Conservation (phyloP, 192 early-diverging fungal genomes). For the Geosiphon pyriformis region DNA sequence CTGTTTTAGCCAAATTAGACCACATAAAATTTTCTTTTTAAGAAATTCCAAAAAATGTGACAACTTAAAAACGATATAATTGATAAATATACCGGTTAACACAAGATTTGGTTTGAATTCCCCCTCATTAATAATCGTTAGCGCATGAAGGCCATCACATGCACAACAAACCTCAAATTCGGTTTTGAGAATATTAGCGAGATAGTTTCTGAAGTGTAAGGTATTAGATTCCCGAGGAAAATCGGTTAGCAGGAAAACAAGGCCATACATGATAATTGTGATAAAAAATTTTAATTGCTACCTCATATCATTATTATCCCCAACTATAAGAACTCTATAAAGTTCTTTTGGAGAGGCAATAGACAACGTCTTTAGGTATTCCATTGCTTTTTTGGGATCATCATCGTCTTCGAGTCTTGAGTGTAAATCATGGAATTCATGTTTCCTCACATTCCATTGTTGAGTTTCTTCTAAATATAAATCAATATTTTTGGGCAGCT, state of each 20-base stretch:
- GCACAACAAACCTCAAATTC: constrained; percentile 32
- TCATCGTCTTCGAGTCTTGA: too few relatives aligned
- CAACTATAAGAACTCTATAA: constrained; percentile 32
- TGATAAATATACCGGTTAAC: constrained; percentile 40
- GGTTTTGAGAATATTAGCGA: constrained; percentile 30
- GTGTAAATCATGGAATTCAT: too few relatives aligned
- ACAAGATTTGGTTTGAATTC: constrained; percentile 25
- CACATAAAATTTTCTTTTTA: too few relatives aligned
- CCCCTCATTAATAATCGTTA: constrained; percentile 3
- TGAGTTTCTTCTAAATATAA: constrained; percentile 30
- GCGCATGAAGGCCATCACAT: constrained; percentile 35
- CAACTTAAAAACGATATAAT: constrained; percentile 5
- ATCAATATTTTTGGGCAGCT: constrained; percentile 5
- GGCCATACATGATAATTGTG: background rate
- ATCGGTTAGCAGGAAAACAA: background rate
- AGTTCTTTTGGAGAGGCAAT: too few relatives aligned
- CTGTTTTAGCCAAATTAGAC: constrained; percentile 24
- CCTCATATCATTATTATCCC: constrained; percentile 48
- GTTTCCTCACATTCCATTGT: constrained; percentile 35
- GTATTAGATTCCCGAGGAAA: background rate
- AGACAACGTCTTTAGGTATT: too few relatives aligned
- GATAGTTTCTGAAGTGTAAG: constrained; percentile 15
- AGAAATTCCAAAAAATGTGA: too few relatives aligned
- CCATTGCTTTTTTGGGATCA: too few relatives aligned
- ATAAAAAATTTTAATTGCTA: background rate